Evolutionary conservation across 2,329 filamentous ascomycete genomes (phyloP).

Genomic region (Cylindrodendrum hubeiense): DNA sequence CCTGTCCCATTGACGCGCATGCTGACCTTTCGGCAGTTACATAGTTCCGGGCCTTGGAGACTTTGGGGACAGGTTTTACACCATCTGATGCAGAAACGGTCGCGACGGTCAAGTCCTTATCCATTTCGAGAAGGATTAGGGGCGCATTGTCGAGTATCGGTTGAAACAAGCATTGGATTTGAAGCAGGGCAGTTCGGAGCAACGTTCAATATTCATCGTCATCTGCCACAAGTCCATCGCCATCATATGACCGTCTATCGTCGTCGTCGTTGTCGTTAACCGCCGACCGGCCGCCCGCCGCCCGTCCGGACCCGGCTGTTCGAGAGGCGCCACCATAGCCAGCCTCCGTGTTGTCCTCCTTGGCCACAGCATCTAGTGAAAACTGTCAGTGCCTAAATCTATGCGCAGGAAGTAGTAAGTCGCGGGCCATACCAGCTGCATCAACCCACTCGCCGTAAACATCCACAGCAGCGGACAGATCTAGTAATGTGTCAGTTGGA

Average conservation of each 20-base stretch:
- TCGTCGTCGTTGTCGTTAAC: conserved; percentile 64
- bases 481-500: conserved; percentile 57
- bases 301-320: conserved; percentile 39
- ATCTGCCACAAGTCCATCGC: conserved; percentile 65
- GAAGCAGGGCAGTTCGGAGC: conserved; percentile 35
- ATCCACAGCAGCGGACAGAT: conserved; percentile 90
- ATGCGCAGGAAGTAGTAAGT: conserved; percentile 3
- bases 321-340: conserved; percentile 46
- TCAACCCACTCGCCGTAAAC: conserved; percentile 99
- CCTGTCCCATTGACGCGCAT: conserved; percentile 24
- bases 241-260: conserved; percentile 64
- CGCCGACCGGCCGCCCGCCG: conserved; percentile 40
- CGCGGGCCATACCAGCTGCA: conserved; percentile 69
- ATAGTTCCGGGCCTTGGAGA: conserved; percentile 95
- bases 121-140: conserved; percentile 26
- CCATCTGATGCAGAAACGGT: conserved; percentile 67
- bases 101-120: conserved; percentile 25
- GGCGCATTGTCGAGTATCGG: conserved; percentile 26
- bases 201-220: conserved; percentile 67
- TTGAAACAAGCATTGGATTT: conserved; percentile 36
- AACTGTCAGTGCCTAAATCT: conserved; percentile 28
- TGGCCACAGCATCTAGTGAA: conserved; percentile 62
- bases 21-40: conserved; percentile 74
- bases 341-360: conserved; percentile 53
- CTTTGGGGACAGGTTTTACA: conserved; percentile 97